Conservation (phyloP, 306 rosid genomes). For the Vigna mungo region DNA sequence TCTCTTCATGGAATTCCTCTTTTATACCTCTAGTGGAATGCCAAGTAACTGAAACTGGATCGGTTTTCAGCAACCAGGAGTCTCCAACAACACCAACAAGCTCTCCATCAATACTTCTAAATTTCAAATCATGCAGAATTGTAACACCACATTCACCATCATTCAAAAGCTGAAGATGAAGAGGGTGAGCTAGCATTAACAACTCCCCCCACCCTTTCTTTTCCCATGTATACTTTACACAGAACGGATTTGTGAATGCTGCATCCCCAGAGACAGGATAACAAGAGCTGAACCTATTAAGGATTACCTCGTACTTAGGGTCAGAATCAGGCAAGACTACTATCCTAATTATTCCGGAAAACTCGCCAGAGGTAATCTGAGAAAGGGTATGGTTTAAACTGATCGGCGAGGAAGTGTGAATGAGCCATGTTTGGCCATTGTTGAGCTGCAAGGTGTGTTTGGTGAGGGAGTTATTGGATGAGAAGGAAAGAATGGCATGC, state of each 20-base stretch:
- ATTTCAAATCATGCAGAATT: slow-evolving; percentile 69
- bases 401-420: slow-evolving; percentile 66
- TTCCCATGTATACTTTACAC: slow-evolving; percentile 72
- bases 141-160: slow-evolving; percentile 43
- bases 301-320: slow-evolving; percentile 50
- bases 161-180: slow-evolving; percentile 67
- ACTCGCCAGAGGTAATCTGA: slow-evolving; percentile 54
- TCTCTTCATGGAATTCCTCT: slow-evolving; percentile 58
- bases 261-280: slow-evolving; percentile 81
- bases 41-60: slow-evolving; percentile 80
- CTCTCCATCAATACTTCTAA: slow-evolving; percentile 81
- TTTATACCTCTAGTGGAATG: slow-evolving; percentile 69
- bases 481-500: slow-evolving; percentile 62
- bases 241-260: slow-evolving; percentile 58
- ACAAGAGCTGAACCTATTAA: slow-evolving; percentile 67
- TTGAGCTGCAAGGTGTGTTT: slow-evolving; percentile 69
- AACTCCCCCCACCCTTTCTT: slow-evolving; percentile 80
- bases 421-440: slow-evolving; percentile 86
- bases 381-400: slow-evolving; percentile 48
- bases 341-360: slow-evolving; percentile 73
- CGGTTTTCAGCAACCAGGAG: slow-evolving; percentile 70
- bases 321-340: slow-evolving; percentile 63
- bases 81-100: slow-evolving; percentile 89
- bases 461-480: slow-evolving; percentile 56
- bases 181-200: slow-evolving; percentile 91